phyloP scores from a whole-genome alignment of 169 alveolate species.

The Toxoplasma gondii region DNA sequence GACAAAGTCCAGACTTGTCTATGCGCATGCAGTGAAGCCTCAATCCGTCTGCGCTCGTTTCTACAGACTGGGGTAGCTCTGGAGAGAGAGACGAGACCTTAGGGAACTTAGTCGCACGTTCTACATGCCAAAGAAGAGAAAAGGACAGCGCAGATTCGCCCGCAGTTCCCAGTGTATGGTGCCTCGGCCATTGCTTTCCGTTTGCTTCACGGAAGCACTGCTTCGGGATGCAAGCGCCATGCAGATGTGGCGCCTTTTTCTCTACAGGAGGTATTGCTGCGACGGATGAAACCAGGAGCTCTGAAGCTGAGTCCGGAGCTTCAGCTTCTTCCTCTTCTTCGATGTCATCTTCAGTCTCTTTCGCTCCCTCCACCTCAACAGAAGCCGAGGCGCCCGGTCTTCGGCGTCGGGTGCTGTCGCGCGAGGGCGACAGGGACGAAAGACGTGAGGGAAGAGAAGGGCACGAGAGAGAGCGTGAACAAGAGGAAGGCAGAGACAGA shows the following conservation, averaged over 20 bases:
- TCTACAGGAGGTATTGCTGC: background rate
- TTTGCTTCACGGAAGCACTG: background rate
- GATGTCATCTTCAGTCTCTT: background rate
- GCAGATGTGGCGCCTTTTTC: background rate
- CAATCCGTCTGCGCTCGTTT: no score
- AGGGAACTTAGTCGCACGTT: background rate
- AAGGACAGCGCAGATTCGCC: background rate
- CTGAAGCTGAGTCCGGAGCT: background rate
- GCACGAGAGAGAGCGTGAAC: background rate
- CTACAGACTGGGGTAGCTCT: no score
- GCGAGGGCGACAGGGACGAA: background rate
- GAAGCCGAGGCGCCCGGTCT: background rate
- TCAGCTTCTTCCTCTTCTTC: background rate
- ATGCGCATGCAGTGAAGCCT: no score
- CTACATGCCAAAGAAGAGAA: no score
- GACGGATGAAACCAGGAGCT: background rate
- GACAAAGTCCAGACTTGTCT: background rate
- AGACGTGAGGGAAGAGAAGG: background rate
- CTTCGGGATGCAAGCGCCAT: no score
- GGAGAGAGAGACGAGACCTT: background rate
- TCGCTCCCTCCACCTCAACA: no score
- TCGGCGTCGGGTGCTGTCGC: background rate
- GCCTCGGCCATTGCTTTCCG: background rate
- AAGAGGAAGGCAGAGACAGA: background rate
- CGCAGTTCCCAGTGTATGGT: background rate